Evolutionary conservation across 192 early-diverging fungal genomes (phyloP).

Genomic region (Backusella tuberculispora): DNA sequence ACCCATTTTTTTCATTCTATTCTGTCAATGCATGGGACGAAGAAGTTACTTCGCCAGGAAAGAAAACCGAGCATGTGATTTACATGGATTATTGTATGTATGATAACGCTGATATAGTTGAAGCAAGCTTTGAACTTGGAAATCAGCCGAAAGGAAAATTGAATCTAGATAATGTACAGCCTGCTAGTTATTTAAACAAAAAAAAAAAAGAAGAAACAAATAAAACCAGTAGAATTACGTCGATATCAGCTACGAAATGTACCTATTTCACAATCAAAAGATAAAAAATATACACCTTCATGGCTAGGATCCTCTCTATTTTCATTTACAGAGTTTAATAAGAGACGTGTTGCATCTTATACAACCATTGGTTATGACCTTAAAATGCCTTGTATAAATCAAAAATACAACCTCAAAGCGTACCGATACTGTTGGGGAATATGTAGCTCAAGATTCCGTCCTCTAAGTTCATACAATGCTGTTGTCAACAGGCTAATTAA

Average conservation of each 20-base stretch:
- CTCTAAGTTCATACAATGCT: conserved; percentile 26
- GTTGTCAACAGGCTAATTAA: conserved; percentile 41
- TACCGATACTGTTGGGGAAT: conserved; percentile 42
- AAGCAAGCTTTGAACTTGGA: conserved; percentile 31
- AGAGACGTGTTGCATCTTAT: conserved; percentile 35
- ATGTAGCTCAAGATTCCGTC: conserved; percentile 27
- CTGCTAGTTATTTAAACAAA: conserved; percentile 25
- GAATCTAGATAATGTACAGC: conserved; percentile 22
- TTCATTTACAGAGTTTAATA: conserved; percentile 6
- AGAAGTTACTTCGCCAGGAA: conserved; percentile 24
- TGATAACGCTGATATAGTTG: conserved; percentile 42
- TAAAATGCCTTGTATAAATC: conserved; percentile 43
- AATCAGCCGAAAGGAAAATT: conserved; percentile 22
- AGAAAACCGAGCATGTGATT: conserved; percentile 24
- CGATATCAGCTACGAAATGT: conserved; percentile 36
- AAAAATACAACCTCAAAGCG: conserved; percentile 24
- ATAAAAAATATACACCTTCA: not conserved
- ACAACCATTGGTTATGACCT: conserved; percentile 35
- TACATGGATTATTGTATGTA: conserved; percentile 38
- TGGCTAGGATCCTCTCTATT: not conserved
- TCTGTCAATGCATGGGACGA: conserved; percentile 53
- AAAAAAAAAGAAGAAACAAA: conserved; percentile 17
- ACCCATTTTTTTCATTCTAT: conserved; percentile 49
- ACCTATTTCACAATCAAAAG: not conserved
- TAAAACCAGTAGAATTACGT: conserved; percentile 33